Percentiles rank a stretch among this genome's conserved stretches.
phyloP scores from a whole-genome alignment of 768 basidiomycete species.

The Tricholoma matsutake region DNA sequence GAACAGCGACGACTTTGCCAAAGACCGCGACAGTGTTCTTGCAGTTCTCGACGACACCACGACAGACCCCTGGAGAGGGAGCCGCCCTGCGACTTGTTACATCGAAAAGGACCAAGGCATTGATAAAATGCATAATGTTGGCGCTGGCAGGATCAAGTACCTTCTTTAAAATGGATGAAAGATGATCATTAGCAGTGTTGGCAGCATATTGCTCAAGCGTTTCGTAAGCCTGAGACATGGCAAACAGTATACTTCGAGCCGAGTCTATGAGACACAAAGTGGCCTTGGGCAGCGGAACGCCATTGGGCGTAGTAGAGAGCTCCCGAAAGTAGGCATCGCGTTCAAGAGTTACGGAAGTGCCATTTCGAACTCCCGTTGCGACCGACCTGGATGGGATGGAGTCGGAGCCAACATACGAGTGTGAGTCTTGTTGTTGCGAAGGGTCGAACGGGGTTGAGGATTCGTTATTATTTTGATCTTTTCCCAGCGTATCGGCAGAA shows the following conservation, averaged over 20 bases:
- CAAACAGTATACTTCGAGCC: slow-evolving; percentile 90
- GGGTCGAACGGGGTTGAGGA: slow-evolving; percentile 37
- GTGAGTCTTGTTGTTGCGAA: slow-evolving; percentile 47
- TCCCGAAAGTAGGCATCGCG: slow-evolving; percentile 93
- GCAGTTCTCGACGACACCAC: slow-evolving; percentile 77
- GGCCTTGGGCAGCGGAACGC: slow-evolving; percentile 65
- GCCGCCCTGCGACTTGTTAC: slow-evolving; percentile 62
- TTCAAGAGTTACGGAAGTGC: slow-evolving; percentile 69
- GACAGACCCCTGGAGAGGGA: slow-evolving; percentile 72
- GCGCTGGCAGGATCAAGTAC: slow-evolving; percentile 82
- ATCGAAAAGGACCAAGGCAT: slow-evolving; percentile 90
- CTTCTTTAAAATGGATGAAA: slow-evolving; percentile 76
- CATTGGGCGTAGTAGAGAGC: slow-evolving; percentile 73
- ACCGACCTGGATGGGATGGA: slow-evolving; percentile 12
- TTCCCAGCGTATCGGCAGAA: slow-evolving; percentile 1
- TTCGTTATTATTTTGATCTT: slow-evolving; percentile 22
- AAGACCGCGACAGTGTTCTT: slow-evolving; percentile 82
- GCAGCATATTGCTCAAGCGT: slow-evolving; percentile 84
- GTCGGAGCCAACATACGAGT: slow-evolving; percentile 31
- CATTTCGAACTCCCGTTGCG: slow-evolving; percentile 24
- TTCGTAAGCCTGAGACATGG: slow-evolving; percentile 87
- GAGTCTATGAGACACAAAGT: slow-evolving; percentile 76
- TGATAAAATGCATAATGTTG: slow-evolving; percentile 82
- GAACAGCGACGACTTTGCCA: slow-evolving; percentile 81
- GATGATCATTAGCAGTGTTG: slow-evolving; percentile 78